Evolutionary conservation across 106 monocot species (phyloP), one percentile per base, ranked within the genome.

Genomic region (Apostasia ramifera): DNA sequence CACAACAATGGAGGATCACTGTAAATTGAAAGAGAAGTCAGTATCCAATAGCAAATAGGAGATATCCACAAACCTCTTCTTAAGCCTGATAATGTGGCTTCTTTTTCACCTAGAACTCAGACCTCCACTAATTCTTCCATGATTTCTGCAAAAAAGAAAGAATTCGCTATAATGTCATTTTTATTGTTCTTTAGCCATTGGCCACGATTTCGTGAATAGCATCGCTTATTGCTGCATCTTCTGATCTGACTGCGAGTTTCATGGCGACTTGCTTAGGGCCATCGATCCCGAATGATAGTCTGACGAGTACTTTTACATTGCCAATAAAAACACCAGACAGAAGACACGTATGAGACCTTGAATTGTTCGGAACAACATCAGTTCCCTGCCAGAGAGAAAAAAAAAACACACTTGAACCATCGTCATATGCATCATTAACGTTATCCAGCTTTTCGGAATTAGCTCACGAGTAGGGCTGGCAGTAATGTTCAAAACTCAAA

Each of bases 181-280:
- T 8, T 42, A 41, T 37, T 10, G 1, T 1, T 60, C 42, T 4
- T 76, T 78, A 95, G 68, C 91, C 88, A 53, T 71, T 83, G 9
- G 85, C 81, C 14, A 93, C 87, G n/a, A 98, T 93, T 77, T 90
- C 90, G 69, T 98, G 97, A 75, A 98, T 92, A 1, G 71, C 79
- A 15, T 89, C 97, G 75, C 92, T 98, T 69, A 93, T 61, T 9
- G 78, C 76, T 41, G 66, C 76, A 57, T 90, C 89, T 8, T 92
- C 97, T 6, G 97, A 92, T 78, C 97, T 82, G 11, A 98, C 97
- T 1, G 85, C 86, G 42, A 98, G 85, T 71, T 98, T 98, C 97
- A 98, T 98, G 0, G 97, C 97, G 13, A 98, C 89, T 68, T 98
- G 93, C 71, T 81, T 98, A 4, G 86, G 75, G 55, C 86, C 86